Evolutionary conservation across 163 green algal genomes (phyloP).

Genomic region (Scenedesmus sp.): DNA sequence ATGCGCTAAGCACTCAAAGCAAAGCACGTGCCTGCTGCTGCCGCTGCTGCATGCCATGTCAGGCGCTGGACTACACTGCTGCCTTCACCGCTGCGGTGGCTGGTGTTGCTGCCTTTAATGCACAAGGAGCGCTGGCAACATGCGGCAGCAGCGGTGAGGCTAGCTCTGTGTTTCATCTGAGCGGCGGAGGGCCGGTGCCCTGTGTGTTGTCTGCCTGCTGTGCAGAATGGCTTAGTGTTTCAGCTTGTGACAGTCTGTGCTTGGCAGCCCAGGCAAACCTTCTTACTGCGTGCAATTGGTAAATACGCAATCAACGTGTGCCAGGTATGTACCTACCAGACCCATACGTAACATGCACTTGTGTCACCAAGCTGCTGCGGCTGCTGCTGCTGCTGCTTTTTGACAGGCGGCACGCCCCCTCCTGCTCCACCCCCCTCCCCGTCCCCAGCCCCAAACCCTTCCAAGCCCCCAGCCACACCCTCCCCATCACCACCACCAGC

Average conservation of each 20-base stretch:
- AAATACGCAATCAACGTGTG: too few species aligned
- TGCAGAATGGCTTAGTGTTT: background rate
- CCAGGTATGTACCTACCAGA: too few species aligned
- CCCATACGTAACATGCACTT: background rate
- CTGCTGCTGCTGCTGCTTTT: slow-evolving; percentile 1
- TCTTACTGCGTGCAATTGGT: too few species aligned
- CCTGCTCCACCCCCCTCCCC: background rate
- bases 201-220: background rate
- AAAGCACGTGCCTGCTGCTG: background rate
- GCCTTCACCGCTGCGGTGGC: slow-evolving; percentile 42
- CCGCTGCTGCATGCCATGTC: background rate
- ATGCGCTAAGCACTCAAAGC: too few species aligned
- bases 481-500: background rate
- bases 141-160: background rate
- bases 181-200: too few species aligned
- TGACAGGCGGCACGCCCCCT: background rate
- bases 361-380: background rate
- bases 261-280: too few species aligned
- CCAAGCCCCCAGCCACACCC: background rate
- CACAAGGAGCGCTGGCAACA: background rate
- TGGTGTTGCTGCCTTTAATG: background rate
- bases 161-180: background rate
- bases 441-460: background rate
- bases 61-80: slow-evolving; percentile 47
- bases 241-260: too few species aligned